These are phyloP conservation scores for Umbelopsis sp. DNA, from an alignment of 192 early-diverging fungal genomes.

Conservation along the genomic window DNA sequence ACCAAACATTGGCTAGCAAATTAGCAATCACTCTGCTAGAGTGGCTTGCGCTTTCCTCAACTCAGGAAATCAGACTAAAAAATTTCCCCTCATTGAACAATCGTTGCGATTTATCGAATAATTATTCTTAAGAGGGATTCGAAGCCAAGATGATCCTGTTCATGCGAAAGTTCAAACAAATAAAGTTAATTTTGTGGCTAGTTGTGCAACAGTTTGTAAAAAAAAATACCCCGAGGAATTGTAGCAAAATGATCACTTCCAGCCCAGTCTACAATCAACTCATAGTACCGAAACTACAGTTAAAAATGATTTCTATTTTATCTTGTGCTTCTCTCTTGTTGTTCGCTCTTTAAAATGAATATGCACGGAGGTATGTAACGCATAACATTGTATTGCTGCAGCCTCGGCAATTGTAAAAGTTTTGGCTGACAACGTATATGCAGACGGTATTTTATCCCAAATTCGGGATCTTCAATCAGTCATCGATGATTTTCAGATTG, in stretches of 20 bases:
- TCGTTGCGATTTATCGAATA: too few relatives aligned
- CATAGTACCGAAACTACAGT: neutral
- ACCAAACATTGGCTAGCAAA: too few relatives aligned
- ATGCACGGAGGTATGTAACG: constrained; percentile 18
- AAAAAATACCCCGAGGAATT: neutral
- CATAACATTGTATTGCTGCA: neutral
- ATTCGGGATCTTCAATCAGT: constrained; percentile 19
- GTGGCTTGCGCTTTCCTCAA: too few relatives aligned
- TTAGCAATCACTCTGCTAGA: too few relatives aligned
- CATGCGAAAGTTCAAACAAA: too few relatives aligned
- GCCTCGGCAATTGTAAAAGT: neutral
- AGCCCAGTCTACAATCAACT: constrained; percentile 14
- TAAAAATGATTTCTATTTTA: constrained; percentile 11
- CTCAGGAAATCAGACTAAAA: too few relatives aligned
- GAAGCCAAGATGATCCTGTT: too few relatives aligned
- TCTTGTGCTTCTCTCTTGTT: neutral
- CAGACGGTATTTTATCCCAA: constrained; percentile 5
- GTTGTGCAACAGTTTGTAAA: too few relatives aligned
- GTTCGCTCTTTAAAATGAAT: neutral
- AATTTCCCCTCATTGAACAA: too few relatives aligned
- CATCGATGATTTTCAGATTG: constrained; percentile 10
- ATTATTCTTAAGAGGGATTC: too few relatives aligned
- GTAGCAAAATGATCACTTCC: neutral
- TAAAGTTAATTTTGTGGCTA: too few relatives aligned
- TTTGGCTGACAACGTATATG: neutral